Percentiles rank a stretch among this genome's conserved stretches.
These are phyloP conservation scores for Cyclotella atomus DNA, from an alignment of 108 stramenopile genomes.

Conservation along the genomic window DNA sequence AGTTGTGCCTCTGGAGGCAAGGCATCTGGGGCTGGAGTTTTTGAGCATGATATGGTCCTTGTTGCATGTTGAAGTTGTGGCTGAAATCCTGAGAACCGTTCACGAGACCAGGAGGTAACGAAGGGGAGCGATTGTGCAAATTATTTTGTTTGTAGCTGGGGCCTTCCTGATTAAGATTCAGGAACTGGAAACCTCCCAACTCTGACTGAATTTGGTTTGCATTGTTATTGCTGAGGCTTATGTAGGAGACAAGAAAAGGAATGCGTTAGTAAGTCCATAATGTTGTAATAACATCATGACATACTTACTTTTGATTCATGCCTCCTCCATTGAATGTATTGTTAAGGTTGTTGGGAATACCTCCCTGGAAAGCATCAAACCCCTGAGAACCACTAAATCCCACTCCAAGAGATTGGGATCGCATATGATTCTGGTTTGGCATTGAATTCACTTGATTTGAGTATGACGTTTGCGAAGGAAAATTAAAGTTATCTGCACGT, in stretches of 20 bases:
- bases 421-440: slow-evolving; percentile 10
- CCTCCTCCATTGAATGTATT: slow-evolving; percentile 28
- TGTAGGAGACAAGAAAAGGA: background rate
- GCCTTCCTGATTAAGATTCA: slow-evolving; percentile 12
- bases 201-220: slow-evolving; percentile 2
- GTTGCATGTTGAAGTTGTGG: slow-evolving; percentile 19
- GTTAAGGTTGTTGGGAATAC: slow-evolving; percentile 12
- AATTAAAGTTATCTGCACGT: slow-evolving; percentile 34
- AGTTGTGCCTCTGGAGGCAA: slow-evolving; percentile 27
- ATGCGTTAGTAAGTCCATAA: background rate
- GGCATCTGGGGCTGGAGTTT: slow-evolving; percentile 26
- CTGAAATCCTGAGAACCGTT: slow-evolving; percentile 3
- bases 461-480: background rate
- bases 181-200: slow-evolving; percentile 3
- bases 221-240: slow-evolving; percentile 1
- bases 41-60: slow-evolving; percentile 23
- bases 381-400: slow-evolving; percentile 12
- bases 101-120: slow-evolving; percentile 35
- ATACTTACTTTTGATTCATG: slow-evolving; percentile 25
- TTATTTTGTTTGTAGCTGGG: slow-evolving; percentile 11
- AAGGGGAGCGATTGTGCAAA: slow-evolving; percentile 4
- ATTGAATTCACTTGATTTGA: slow-evolving; percentile 6
- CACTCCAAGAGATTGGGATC: slow-evolving; percentile 23
- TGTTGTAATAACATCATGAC: background rate
- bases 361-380: slow-evolving; percentile 25